Evolutionary conservation across 176 grass and related monocot genomes (phyloP).

Genomic region (Oryza punctata): DNA sequence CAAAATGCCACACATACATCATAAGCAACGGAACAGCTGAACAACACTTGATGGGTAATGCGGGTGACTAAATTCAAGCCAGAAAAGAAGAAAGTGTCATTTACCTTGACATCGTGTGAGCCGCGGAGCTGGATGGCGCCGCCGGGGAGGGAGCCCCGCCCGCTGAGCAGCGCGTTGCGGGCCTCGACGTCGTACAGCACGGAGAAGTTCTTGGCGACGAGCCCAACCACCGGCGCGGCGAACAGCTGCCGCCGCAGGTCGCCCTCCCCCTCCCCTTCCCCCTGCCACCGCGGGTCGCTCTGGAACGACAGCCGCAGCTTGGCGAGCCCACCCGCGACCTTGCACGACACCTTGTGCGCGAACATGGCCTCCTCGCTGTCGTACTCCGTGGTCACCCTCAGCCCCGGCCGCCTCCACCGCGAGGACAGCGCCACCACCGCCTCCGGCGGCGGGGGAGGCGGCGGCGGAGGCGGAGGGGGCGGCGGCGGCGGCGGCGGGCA

Average conservation of each 20-base stretch:
- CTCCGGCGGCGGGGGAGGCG: conserved; percentile 16
- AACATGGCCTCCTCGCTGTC: conserved; percentile 70
- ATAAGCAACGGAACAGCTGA: neutral
- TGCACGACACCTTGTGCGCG: conserved; percentile 91
- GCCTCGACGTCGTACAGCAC: conserved; percentile 73
- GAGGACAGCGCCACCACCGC: neutral
- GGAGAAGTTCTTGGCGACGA: conserved; percentile 71
- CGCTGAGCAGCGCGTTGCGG: conserved; percentile 69
- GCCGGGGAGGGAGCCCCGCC: conserved; percentile 52
- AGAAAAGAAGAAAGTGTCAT: neutral
- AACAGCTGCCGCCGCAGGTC: conserved; percentile 40
- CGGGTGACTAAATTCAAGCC: neutral
- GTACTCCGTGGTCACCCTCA: conserved; percentile 85
- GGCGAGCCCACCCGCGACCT: conserved; percentile 72
- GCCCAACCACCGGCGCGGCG: conserved; percentile 50
- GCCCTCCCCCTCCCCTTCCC: conserved; percentile 30
- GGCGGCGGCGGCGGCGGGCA: conserved; percentile 20
- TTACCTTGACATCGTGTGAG: conserved; percentile 84
- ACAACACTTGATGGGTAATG: neutral
- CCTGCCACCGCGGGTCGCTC: conserved; percentile 56
- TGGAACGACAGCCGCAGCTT: conserved; percentile 92
- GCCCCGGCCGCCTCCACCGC: conserved; percentile 30
- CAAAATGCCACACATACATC: neutral
- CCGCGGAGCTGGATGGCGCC: conserved; percentile 59
- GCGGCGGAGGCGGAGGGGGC: neutral